These are phyloP conservation scores for Capronia epimyces DNA, from an alignment of 2,329 filamentous ascomycete genomes.

Conservation along the genomic window DNA sequence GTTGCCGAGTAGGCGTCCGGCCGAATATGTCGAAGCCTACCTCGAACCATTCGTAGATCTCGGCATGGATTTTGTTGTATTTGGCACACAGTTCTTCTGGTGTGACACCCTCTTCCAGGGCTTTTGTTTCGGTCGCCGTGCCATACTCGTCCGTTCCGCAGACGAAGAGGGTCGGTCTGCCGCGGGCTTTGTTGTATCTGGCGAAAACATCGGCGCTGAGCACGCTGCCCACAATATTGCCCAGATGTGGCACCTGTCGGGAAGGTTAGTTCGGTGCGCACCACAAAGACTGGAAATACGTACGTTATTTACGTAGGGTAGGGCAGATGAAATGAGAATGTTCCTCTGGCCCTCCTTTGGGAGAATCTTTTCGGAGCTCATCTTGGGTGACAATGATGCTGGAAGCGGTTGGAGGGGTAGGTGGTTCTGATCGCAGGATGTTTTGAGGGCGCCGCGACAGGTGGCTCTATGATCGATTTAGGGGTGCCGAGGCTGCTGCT, in stretches of 20 bases:
- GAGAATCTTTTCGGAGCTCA: slow-evolving; percentile 44
- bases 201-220: slow-evolving; percentile 84
- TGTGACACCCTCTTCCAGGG: slow-evolving; percentile 76
- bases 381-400: slow-evolving; percentile 14
- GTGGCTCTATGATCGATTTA: too few species aligned
- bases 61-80: slow-evolving; percentile 83
- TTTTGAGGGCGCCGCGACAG: too few species aligned
- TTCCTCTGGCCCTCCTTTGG: slow-evolving; percentile 73
- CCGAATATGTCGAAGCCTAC: slow-evolving; percentile 94
- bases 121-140: slow-evolving; percentile 92
- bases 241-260: slow-evolving; percentile 70
- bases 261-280: slow-evolving; percentile 35
- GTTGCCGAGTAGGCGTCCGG: slow-evolving; percentile 78
- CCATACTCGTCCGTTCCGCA: slow-evolving; percentile 94
- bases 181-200: slow-evolving; percentile 69
- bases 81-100: slow-evolving; percentile 84
- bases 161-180: slow-evolving; percentile 73
- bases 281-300: slow-evolving; percentile 17
- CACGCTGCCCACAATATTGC: slow-evolving; percentile 82
- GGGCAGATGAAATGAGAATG: slow-evolving; percentile 82
- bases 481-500: too few species aligned
- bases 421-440: too few species aligned
- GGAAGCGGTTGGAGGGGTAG: too few species aligned
- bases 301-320: slow-evolving; percentile 74
- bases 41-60: slow-evolving; percentile 93